Base-by-base conservation (phyloP, 2,329 filamentous ascomycete species). In the Xylaria sp. region DNA sequence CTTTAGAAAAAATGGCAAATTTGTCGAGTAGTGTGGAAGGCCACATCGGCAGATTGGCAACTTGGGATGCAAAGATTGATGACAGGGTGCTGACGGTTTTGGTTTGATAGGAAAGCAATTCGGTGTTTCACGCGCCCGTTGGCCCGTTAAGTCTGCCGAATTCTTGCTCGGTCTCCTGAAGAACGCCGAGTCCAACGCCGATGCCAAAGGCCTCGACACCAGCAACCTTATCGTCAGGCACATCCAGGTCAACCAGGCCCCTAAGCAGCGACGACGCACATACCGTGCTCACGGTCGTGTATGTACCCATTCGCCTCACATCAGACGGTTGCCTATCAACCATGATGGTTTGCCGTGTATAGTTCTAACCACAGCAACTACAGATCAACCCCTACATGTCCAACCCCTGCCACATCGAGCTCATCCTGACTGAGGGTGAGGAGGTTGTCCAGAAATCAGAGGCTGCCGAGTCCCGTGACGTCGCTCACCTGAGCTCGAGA, bases 311-410 rank as follows among this genome's bases (percentile, higher is more conserved):
- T 42, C 23, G 51, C 31, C 53, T 19, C 60, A 28, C 31, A 45
- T 33, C 8, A 15, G 3, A 11, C 37, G 31, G 12, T n/a, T 7
- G 37, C 58, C 12, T 11, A 19, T 15, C 31, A 11, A 35, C 7
- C 7, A 6, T 25, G 28, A 31, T 31, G 9, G 9, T 9, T 31
- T 31, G 28, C 28, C 8, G 21, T 28, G 8, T 17, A 23, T 5
- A 40, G 5, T 53, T 58, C 61, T 68, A 60, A 64, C 15, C 17
- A n/a, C 42, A 21, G 49, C n/a, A 12, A 28, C 43, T 57, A 43
- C 66, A 97, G 94, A 99, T 99, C 87, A 99, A 99, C 90, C 95
- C 95, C 70, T 99, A 98, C 89, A 98, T 99, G 96, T 97, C 94
- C 75, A 96, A 96, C 90, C 95, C 95, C 75, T 99, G 94, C 92